A percentile compares a stretch with the other conserved stretches of the same genome.
Evolutionary conservation across 1,284 basidiomycete genomes (phyloP).

Genomic region (Hymenochaete sp.): DNA sequence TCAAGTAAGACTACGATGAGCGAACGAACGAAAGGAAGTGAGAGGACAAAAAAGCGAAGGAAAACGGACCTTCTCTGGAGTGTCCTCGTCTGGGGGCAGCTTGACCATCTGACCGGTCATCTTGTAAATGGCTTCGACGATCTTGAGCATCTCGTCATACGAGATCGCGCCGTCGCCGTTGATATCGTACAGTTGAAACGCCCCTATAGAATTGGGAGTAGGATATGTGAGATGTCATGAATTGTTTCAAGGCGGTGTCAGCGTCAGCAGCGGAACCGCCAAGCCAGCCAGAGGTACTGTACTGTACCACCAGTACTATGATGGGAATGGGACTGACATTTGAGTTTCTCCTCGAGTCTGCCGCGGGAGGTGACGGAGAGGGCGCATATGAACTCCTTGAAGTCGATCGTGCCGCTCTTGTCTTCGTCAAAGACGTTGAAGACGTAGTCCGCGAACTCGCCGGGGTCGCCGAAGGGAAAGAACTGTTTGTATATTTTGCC

Average conservation of each 20-base stretch:
- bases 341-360: slow-evolving; percentile 94
- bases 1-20: background rate
- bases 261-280: slow-evolving; percentile 16
- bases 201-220: slow-evolving; percentile 54
- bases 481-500: slow-evolving; percentile 99
- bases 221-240: slow-evolving; percentile 16
- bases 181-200: slow-evolving; percentile 99
- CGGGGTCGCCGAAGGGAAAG: slow-evolving; percentile 98
- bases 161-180: slow-evolving; percentile 96
- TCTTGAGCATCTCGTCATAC: slow-evolving; percentile 97
- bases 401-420: slow-evolving; percentile 94
- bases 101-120: slow-evolving; percentile 99
- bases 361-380: slow-evolving; percentile 93
- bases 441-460: slow-evolving; percentile 96
- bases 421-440: slow-evolving; percentile 98
- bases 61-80: slow-evolving; percentile 90
- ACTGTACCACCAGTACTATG: too few species aligned
- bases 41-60: background rate
- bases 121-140: slow-evolving; percentile 95
- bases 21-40: background rate
- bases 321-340: slow-evolving; percentile 60
- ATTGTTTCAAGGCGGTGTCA: slow-evolving; percentile 18
- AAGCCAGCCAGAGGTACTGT: slow-evolving; percentile 14
- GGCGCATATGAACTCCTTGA: slow-evolving; percentile 99
- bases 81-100: slow-evolving; percentile 95